Evolutionary conservation across 495 filamentous ascomycete genomes (phyloP).

Genomic region (Pseudotulostoma volvatum): DNA sequence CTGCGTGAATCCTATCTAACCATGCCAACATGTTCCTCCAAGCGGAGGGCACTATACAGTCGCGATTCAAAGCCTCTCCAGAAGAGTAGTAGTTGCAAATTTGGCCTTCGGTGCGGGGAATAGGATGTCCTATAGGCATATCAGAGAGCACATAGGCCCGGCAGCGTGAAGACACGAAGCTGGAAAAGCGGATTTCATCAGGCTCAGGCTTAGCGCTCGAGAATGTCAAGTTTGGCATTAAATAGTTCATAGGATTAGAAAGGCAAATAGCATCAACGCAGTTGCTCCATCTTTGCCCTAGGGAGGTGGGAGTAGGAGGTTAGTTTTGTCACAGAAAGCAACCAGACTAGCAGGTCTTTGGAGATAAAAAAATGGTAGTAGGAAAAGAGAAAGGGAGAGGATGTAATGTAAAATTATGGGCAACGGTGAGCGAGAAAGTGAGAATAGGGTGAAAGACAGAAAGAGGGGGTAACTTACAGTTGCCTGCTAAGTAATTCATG

Average conservation of each 20-base stretch:
- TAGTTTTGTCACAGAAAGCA: too few species aligned
- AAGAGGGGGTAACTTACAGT: slow-evolving; percentile 28
- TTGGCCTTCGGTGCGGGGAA: slow-evolving; percentile 23
- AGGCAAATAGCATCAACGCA: slow-evolving; percentile 21
- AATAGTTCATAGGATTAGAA: slow-evolving; percentile 16
- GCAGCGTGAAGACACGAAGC: slow-evolving; percentile 32
- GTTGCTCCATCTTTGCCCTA: slow-evolving; percentile 21
- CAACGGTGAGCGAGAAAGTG: too few species aligned
- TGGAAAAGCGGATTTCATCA: slow-evolving; percentile 14
- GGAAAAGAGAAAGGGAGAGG: background rate
- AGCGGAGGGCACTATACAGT: slow-evolving; percentile 26
- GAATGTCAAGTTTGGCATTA: background rate
- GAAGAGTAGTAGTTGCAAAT: slow-evolving; percentile 35
- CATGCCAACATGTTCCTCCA: slow-evolving; percentile 26
- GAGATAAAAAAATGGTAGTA: background rate
- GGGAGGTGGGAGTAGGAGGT: too few species aligned
- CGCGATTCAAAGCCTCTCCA: slow-evolving; percentile 22
- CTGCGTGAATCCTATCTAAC: slow-evolving; percentile 19
- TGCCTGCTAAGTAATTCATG: slow-evolving; percentile 36
- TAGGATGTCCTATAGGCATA: slow-evolving; percentile 27
- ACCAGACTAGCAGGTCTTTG: too few species aligned
- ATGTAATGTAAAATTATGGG: too few species aligned
- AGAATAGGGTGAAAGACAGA: background rate
- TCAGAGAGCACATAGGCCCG: slow-evolving; percentile 43
- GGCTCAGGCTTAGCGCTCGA: background rate